These are phyloP conservation scores for Backusella morwellensis DNA, from an alignment of 192 early-diverging fungal species.

Conservation along the genomic window DNA sequence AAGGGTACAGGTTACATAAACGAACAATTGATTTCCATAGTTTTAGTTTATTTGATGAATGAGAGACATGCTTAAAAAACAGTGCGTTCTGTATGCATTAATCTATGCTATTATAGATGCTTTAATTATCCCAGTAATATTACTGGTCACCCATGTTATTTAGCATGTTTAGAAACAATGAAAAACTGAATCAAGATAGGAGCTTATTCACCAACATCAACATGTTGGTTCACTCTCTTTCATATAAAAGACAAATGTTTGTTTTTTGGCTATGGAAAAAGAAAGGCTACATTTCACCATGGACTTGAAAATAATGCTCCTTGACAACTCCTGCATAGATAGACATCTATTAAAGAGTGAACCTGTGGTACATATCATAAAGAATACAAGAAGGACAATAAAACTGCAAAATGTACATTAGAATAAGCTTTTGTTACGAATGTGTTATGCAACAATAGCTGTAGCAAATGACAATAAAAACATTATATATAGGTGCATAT, in stretches of 20 bases:
- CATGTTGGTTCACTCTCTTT: neutral
- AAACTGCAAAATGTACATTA: neutral
- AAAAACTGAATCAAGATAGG: too few species aligned
- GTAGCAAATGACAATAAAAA: neutral
- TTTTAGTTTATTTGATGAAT: too few species aligned
- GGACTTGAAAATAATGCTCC: neutral
- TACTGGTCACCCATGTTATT: too few species aligned
- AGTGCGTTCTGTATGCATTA: too few species aligned
- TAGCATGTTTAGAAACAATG: too few species aligned
- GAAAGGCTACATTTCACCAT: neutral
- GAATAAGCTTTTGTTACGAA: constrained; percentile 1
- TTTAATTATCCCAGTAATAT: too few species aligned
- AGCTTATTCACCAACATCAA: neutral
- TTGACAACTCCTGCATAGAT: neutral
- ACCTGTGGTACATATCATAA: neutral
- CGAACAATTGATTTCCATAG: too few species aligned
- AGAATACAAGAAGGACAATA: neutral
- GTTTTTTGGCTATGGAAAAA: neutral
- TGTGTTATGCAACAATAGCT: neutral
- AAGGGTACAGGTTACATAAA: too few species aligned
- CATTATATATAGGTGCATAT: neutral
- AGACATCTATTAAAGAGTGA: neutral
- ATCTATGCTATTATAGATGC: too few species aligned
- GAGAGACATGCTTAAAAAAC: too few species aligned
- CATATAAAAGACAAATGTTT: neutral